Percentiles rank a stretch among this genome's conserved stretches.
Conservation (phyloP, 495 filamentous ascomycete genomes). For the Usnea hakonensis region DNA sequence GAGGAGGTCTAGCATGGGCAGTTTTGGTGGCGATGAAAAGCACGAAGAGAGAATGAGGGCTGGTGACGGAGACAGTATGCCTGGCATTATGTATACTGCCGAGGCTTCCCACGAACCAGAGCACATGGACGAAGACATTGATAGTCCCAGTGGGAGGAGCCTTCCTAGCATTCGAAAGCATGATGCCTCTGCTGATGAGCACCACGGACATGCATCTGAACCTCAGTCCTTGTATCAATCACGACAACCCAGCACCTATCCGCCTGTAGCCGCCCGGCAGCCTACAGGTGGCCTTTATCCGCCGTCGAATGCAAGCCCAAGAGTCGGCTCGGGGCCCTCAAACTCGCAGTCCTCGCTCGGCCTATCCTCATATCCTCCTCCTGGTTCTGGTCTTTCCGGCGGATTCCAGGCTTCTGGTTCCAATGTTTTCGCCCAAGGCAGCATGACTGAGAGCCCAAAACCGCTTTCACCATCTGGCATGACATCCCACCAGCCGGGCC, state of each 20-base stretch:
- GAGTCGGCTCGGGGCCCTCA: constrained; percentile 40
- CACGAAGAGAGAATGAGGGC: constrained; percentile 42
- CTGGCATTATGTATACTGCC: constrained; percentile 60
- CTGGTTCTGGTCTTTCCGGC: constrained; percentile 36
- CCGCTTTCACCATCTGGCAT: constrained; percentile 69
- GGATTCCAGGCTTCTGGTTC: constrained; percentile 16
- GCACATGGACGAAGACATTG: constrained; percentile 54
- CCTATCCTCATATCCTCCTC: constrained; percentile 29
- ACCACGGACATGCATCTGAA: constrained; percentile 42
- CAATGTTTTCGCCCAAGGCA: constrained; percentile 54
- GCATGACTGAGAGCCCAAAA: constrained; percentile 81
- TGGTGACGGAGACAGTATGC: constrained; percentile 66
- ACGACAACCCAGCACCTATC: constrained; percentile 66
- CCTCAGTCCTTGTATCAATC: constrained; percentile 43
- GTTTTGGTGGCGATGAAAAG: constrained; percentile 75
- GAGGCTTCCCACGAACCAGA: constrained; percentile 50
- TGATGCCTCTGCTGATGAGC: constrained; percentile 40
- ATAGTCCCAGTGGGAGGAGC: constrained; percentile 43
- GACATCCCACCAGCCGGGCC: constrained; percentile 51
- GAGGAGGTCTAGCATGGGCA: constrained; percentile 75
- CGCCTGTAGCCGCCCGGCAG: constrained; percentile 53
- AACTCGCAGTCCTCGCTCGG: constrained; percentile 47
- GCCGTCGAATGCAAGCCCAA: constrained; percentile 41
- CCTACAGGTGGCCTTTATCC: constrained; percentile 52
- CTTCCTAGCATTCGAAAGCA: constrained; percentile 68